Evolutionary conservation across 148 eudicot genomes (phyloP).

Genomic region (Polygonum maritimum): DNA sequence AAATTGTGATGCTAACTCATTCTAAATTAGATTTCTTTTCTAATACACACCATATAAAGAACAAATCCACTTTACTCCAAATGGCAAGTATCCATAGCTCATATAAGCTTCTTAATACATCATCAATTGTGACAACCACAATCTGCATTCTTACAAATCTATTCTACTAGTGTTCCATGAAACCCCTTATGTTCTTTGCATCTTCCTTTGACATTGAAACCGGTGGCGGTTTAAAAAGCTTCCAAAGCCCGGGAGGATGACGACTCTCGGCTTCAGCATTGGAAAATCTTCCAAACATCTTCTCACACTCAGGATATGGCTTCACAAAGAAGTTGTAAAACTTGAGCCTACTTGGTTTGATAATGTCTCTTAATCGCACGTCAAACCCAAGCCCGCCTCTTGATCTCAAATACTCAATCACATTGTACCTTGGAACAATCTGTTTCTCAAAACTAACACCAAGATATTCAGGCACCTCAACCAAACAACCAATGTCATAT

Average conservation of each 20-base stretch:
- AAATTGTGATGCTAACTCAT: no score
- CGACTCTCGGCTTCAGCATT: slow-evolving; percentile 25
- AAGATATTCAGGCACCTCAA: slow-evolving; percentile 76
- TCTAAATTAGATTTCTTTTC: no score
- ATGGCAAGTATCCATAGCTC: no score
- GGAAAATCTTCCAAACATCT: slow-evolving; percentile 59
- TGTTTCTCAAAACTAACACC: slow-evolving; percentile 85
- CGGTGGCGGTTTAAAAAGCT: slow-evolving; percentile 54
- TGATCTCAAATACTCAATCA: slow-evolving; percentile 70
- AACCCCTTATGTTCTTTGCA: slow-evolving; percentile 39
- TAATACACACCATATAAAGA: no score
- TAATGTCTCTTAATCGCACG: slow-evolving; percentile 52
- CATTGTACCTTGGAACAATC: slow-evolving; percentile 73
- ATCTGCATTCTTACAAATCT: neutral
- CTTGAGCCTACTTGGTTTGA: slow-evolving; percentile 59
- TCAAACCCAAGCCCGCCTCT: slow-evolving; percentile 74
- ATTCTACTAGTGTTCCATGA: slow-evolving; percentile 23
- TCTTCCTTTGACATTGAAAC: slow-evolving; percentile 37
- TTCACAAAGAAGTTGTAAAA: slow-evolving; percentile 84
- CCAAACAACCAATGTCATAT: slow-evolving; percentile 41
- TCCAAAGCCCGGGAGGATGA: slow-evolving; percentile 82
- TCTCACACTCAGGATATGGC: slow-evolving; percentile 91
- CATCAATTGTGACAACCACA: neutral
- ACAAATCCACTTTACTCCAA: no score
- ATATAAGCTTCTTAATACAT: no score